These are phyloP conservation scores for Claviceps quebecensis DNA, from an alignment of 2,329 filamentous ascomycete species.

Conservation along the genomic window DNA sequence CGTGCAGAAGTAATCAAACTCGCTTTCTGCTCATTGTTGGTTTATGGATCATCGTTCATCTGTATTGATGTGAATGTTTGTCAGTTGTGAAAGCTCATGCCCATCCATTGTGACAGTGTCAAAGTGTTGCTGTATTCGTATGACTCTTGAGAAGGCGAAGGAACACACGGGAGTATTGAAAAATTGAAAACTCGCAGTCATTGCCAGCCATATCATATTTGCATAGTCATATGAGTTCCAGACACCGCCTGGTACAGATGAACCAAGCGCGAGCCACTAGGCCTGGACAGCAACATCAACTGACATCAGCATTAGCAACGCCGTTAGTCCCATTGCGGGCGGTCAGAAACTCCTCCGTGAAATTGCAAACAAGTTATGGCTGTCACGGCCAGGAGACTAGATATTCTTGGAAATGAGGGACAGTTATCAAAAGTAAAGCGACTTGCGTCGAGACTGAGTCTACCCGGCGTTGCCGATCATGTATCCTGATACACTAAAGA, in stretches of 20 bases:
- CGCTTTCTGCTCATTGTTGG: background rate
- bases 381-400: background rate
- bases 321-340: background rate
- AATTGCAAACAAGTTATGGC: background rate
- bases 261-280: too few species aligned
- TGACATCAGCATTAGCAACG: background rate
- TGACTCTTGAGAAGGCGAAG: background rate
- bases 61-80: background rate
- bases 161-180: background rate
- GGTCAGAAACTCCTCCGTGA: background rate
- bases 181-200: too few species aligned
- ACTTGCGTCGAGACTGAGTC: too few species aligned
- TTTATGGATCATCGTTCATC: background rate
- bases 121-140: background rate
- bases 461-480: too few species aligned
- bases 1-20: background rate
- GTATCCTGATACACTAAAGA: too few species aligned
- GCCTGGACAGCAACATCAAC: background rate
- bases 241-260: too few species aligned
- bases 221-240: too few species aligned
- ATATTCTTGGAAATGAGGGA: background rate
- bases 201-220: too few species aligned
- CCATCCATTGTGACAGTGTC: background rate
- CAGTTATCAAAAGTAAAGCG: too few species aligned
- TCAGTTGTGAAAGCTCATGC: background rate